phyloP scores from a whole-genome alignment of 2,329 filamentous ascomycete species.

The Myotisia sp. region DNA sequence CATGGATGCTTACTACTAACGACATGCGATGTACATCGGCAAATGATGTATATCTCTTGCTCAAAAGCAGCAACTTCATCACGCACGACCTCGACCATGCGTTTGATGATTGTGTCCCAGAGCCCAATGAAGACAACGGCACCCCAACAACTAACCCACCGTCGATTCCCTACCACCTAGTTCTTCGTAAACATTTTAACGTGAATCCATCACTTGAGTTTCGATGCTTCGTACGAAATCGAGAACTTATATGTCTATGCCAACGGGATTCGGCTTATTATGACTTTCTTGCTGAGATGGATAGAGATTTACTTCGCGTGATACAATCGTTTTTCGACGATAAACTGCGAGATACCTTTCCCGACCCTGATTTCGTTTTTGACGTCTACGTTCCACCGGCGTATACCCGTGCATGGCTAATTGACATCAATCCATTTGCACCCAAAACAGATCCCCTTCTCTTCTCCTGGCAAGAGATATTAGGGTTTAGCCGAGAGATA shows the following conservation, averaged over 20 bases:
- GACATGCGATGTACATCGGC: slow-evolving; percentile 79
- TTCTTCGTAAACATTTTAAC: slow-evolving; percentile 75
- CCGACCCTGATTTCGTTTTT: slow-evolving; percentile 71
- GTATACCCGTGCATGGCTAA: slow-evolving; percentile 63
- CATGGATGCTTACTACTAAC: slow-evolving; percentile 78
- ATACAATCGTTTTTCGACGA: slow-evolving; percentile 66
- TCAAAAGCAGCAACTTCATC: slow-evolving; percentile 90
- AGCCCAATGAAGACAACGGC: slow-evolving; percentile 20
- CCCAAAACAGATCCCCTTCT: slow-evolving; percentile 73
- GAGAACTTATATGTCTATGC: slow-evolving; percentile 65
- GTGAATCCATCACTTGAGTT: slow-evolving; percentile 89
- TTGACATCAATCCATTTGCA: slow-evolving; percentile 95
- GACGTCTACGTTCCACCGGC: slow-evolving; percentile 78
- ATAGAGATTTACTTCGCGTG: slow-evolving; percentile 49
- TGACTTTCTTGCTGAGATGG: slow-evolving; percentile 59
- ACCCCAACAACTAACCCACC: background rate
- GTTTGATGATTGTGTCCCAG: slow-evolving; percentile 57
- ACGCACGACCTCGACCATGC: slow-evolving; percentile 89
- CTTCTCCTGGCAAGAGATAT: slow-evolving; percentile 78
- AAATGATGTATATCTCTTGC: slow-evolving; percentile 82
- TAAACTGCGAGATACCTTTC: slow-evolving; percentile 61
- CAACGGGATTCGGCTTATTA: slow-evolving; percentile 88
- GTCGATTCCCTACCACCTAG: slow-evolving; percentile 58
- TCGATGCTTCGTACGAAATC: slow-evolving; percentile 79
- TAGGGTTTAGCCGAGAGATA: slow-evolving; percentile 24